Conservation (phyloP, 2,329 filamentous ascomycete genomes). For the Drechmeria coniospora region DNA sequence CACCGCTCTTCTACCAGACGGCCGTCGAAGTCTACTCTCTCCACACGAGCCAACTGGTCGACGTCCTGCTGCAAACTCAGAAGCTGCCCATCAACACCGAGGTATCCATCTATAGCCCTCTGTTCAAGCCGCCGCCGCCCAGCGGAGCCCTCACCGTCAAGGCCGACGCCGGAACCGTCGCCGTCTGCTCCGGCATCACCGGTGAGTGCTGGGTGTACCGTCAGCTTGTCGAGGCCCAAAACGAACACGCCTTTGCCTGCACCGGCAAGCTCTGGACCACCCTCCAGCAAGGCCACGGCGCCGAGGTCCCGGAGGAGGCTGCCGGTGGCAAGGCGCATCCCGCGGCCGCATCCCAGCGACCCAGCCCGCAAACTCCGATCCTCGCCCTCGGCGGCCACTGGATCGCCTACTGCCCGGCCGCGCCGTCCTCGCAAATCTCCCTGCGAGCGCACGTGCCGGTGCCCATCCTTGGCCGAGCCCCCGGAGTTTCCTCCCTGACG, state of each 20-base stretch:
- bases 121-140: slow-evolving; percentile 54
- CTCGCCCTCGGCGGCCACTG: slow-evolving; percentile 56
- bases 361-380: slow-evolving; percentile 44
- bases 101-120: slow-evolving; percentile 41
- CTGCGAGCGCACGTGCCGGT: slow-evolving; percentile 51
- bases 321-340: slow-evolving; percentile 23
- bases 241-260: slow-evolving; percentile 41
- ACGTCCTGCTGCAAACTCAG: slow-evolving; percentile 58
- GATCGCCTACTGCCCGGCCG: slow-evolving; percentile 62
- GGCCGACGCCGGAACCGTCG: slow-evolving; percentile 55
- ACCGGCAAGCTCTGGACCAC: slow-evolving; percentile 88
- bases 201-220: slow-evolving; percentile 76
- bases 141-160: slow-evolving; percentile 59
- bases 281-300: slow-evolving; percentile 46
- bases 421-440: slow-evolving; percentile 54
- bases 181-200: slow-evolving; percentile 64
- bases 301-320: slow-evolving; percentile 31
- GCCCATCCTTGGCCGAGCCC: slow-evolving; percentile 35
- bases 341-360: slow-evolving; percentile 20
- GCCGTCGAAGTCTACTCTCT: slow-evolving; percentile 82
- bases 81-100: slow-evolving; percentile 40
- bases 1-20: slow-evolving; percentile 60
- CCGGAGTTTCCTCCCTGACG: slow-evolving; percentile 43
- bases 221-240: slow-evolving; percentile 28
- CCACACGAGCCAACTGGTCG: slow-evolving; percentile 53